Percentiles rank a stretch among this genome's conserved stretches.
phyloP scores from a whole-genome alignment of 257 asterid genomes.

The Solanum gracilifrons region DNA sequence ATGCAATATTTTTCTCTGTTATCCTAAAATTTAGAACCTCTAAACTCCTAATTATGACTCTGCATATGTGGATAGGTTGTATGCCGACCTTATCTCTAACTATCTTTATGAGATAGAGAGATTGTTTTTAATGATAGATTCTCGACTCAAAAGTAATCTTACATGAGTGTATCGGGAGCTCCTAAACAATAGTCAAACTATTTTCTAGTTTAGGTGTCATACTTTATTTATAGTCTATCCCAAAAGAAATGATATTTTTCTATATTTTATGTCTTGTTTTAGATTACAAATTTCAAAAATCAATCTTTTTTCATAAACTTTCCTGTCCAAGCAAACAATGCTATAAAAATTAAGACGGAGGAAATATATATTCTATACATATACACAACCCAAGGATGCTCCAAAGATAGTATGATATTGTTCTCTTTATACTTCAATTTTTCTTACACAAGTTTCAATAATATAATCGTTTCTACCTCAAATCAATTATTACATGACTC shows the following conservation, averaged over 20 bases:
- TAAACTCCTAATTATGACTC: too few species aligned
- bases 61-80: too few species aligned
- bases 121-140: background rate
- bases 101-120: fast-evolving
- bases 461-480: background rate
- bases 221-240: background rate
- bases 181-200: background rate
- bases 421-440: background rate
- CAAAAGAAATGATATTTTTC: too few species aligned
- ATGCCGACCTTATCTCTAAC: background rate
- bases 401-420: background rate
- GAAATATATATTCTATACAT: background rate
- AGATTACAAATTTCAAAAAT: background rate
- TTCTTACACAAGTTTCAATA: background rate
- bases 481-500: background rate
- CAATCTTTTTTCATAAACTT: background rate
- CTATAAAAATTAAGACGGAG: background rate
- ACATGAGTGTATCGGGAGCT: background rate
- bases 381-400: background rate
- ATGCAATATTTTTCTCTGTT: too few species aligned
- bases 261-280: background rate
- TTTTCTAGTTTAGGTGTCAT: background rate
- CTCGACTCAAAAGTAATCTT: background rate
- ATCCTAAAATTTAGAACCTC: too few species aligned
- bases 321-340: background rate